These are phyloP conservation scores for Aegle marmelos DNA, from an alignment of 345 rosid species.

Conservation along the genomic window DNA sequence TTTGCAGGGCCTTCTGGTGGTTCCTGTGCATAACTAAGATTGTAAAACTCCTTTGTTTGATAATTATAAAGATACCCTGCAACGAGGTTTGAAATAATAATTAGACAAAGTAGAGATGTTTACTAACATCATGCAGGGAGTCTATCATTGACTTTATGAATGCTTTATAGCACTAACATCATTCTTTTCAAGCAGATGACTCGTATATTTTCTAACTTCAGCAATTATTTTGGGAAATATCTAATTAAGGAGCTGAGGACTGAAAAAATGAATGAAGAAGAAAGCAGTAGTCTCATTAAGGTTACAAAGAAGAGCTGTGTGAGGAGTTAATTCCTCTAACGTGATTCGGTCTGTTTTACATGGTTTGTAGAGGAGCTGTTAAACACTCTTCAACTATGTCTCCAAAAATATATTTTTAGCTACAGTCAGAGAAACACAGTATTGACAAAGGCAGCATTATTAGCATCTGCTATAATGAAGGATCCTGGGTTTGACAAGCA, in stretches of 20 bases:
- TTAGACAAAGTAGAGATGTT: background rate
- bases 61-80: constrained; percentile 85
- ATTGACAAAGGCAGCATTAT: background rate
- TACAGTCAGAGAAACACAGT: background rate
- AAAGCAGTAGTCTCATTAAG: background rate
- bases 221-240: background rate
- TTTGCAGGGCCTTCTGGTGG: constrained; percentile 75
- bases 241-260: background rate
- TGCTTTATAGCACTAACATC: background rate
- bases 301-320: background rate
- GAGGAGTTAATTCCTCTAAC: background rate
- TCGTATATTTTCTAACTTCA: background rate
- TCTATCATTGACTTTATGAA: background rate
- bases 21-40: constrained; percentile 90
- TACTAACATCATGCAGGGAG: background rate
- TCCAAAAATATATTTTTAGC: background rate
- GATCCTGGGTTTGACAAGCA: background rate
- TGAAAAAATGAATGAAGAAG: background rate
- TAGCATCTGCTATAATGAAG: background rate
- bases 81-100: constrained; percentile 9
- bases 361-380: background rate
- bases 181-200: background rate
- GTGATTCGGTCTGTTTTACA: background rate
- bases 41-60: constrained; percentile 89
- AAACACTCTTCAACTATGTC: background rate